A percentile compares a stretch with the other conserved stretches of the same genome.
Evolutionary conservation across 768 basidiomycete species (phyloP).

Genomic region (Symmetrospora coprosmae): DNA sequence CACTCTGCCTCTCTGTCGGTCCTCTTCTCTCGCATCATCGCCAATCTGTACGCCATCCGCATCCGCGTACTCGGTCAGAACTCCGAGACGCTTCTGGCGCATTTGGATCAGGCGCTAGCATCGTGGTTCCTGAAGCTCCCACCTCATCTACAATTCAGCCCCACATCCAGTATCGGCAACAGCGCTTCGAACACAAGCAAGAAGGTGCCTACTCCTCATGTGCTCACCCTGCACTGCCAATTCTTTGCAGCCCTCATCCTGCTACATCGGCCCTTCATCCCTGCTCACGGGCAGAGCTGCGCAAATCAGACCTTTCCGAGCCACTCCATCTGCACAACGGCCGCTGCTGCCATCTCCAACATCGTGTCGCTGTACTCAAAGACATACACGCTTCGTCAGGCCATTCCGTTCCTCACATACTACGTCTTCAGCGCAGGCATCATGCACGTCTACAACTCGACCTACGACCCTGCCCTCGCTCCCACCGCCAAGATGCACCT

Average conservation of each 20-base stretch:
- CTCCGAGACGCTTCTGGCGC: conserved; percentile 28
- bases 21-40: conserved; percentile 33
- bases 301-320: conserved; percentile 26
- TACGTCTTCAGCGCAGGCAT: conserved; percentile 35
- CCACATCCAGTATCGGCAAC: too few species aligned
- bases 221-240: conserved; percentile 33
- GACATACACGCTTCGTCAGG: conserved; percentile 32
- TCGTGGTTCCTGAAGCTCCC: conserved; percentile 34
- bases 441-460: conserved; percentile 33
- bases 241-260: conserved; percentile 35
- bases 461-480: conserved; percentile 37
- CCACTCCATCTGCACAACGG: conserved; percentile 33
- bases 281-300: conserved; percentile 24
- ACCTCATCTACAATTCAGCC: conserved; percentile 31
- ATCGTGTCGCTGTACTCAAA: conserved; percentile 31
- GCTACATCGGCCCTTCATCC: conserved; percentile 36
- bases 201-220: conserved; percentile 32
- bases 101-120: conserved; percentile 34
- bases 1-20: conserved; percentile 31
- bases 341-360: conserved; percentile 33
- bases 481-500: conserved; percentile 27
- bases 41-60: conserved; percentile 35
- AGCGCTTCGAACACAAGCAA: too few species aligned
- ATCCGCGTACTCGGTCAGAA: conserved; percentile 31
- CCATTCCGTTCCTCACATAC: conserved; percentile 34